Base-by-base conservation (phyloP, 176 grass and related monocot species). In the Elaeis guineensis region DNA sequence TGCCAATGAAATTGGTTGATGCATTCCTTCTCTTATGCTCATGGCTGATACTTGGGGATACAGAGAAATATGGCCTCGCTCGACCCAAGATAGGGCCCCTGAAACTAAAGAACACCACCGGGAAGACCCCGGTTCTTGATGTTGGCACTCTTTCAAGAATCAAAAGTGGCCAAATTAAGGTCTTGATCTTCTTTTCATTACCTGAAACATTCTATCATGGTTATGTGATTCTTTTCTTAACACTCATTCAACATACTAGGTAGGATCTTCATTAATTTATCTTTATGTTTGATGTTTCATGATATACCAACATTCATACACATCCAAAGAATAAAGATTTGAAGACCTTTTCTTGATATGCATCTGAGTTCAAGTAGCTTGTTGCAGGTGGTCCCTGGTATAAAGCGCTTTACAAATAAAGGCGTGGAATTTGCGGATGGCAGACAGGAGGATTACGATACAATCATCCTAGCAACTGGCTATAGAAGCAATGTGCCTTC, bases 401-500 rank as follows among this genome's bases (percentile, higher is more conserved):
- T 95, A 61, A 77, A 82, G 25, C 74, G 61, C 5, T 82, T 84
- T 52, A 95, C 72, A 7, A 70, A 73, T 58, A 55, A 55, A n/a
- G 83, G 83, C 4, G 75, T 65, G 2, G 91, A 84, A 25, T 90
- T 95, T 72, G 61, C 69, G 2, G 77, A 90, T 35, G 83, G 91
- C 0, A 48, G 50, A 16, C 61, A 60, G 5, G 86, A 84, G 55
- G 86, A 82, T 2, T 95, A 90, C 4, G 69, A 87, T 32, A 70
- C 80, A 6, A 57, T 90, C 71, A 80, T 95, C 50, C 76, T 95
- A 11, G 91, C 91, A 14, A 95, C 91, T 17, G 91, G 91, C 5
- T 95, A 95, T 67, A 86, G 58, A 69, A 95, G 86, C 72, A 90
- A 87, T 75, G 91, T 95, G 19, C 68, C 86, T 56, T 82, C 80